Evolutionary conservation across 2,329 filamentous ascomycete genomes (phyloP).

Genomic region (Thielaviopsis euricoi): DNA sequence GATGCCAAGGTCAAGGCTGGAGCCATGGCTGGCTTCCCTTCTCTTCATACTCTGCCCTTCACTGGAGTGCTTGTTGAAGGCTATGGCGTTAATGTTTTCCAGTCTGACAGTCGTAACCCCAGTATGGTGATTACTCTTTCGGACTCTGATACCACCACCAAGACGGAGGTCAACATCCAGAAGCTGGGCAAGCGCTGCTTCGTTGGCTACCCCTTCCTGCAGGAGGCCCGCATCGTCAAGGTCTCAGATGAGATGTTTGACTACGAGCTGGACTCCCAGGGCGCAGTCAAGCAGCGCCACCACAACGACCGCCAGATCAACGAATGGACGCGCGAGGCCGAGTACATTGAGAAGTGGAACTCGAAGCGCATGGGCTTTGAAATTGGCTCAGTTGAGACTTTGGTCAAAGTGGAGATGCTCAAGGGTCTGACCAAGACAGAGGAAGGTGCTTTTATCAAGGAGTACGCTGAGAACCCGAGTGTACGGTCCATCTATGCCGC

Average conservation of each 20-base stretch:
- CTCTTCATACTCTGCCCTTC: conserved; percentile 70
- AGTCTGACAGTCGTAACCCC: conserved; percentile 88
- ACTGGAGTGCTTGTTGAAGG: conserved; percentile 52
- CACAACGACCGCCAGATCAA: conserved; percentile 63
- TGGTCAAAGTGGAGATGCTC: conserved; percentile 86
- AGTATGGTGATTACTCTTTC: conserved; percentile 83
- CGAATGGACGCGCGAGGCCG: conserved; percentile 70
- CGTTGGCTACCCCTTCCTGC: conserved; percentile 87
- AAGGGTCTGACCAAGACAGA: conserved; percentile 84
- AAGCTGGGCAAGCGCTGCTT: conserved; percentile 77
- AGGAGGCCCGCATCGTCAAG: conserved; percentile 77
- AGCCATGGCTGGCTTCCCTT: conserved; percentile 89
- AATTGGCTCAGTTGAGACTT: conserved; percentile 70
- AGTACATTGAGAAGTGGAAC: conserved; percentile 71
- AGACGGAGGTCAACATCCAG: conserved; percentile 52
- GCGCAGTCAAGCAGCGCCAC: conserved; percentile 48
- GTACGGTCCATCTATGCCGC: conserved; percentile 82
- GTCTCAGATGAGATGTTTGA: conserved; percentile 90
- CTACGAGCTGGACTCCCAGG: conserved; percentile 54
- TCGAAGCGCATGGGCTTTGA: conserved; percentile 81
- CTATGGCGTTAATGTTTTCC: conserved; percentile 88
- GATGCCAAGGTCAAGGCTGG: conserved; percentile 67
- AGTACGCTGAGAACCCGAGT: conserved; percentile 74
- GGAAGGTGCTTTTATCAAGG: conserved; percentile 78
- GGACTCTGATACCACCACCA: conserved; percentile 55